Evolutionary conservation across 1,284 basidiomycete genomes (phyloP), one percentile per base, ranked within the genome.

Genomic region (Rhodotorula sp.): DNA sequence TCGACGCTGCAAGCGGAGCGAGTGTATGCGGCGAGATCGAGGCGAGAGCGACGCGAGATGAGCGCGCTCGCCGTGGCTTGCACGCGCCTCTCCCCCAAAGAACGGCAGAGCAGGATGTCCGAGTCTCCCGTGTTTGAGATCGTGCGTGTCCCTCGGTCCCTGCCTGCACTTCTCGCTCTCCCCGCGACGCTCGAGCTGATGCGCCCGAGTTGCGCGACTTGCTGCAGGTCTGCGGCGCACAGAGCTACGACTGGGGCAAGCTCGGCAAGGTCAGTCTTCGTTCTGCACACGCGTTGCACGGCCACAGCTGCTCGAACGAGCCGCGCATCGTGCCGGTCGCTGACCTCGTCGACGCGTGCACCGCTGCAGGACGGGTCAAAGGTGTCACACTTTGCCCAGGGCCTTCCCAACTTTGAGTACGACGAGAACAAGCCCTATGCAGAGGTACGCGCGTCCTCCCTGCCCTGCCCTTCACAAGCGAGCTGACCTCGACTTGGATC

Each of bases 401-500:
- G 81, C 12, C 77, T 84, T 19, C 82, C 86, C 16, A 82, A 82
- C 9, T 88, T 88, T 77, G 67, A 79, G 59, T 81, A 88, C 61
- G 85, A 88, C 65, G 84, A 86, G 75, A 78, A 82, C 67, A 85
- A 86, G 78, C 85, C 87, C 5, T 89, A 89, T 74, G 88, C 88
- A 48, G 88, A 90, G 84, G 88, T 88, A 69, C 70, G 66, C 48
- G 27, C 9, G 19, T 48, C 41, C 27, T 49, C 5, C 34, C 27
- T 14, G 41, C 5, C 1, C 41, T 34, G 21, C 27, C n/a, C 16
- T 7, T 8, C 42, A 2, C 3, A 4, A 27, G 19, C 19, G 8
- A 10, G 44, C 27, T 62, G 56, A 44, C n/a, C 34, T 44, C 25
- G 12, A 12, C 4, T 46, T n/a, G 45, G 13, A 5, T 17, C 25